These are phyloP conservation scores for Pythium apleroticum DNA, from an alignment of 352 stramenopile species.

Conservation along the genomic window DNA sequence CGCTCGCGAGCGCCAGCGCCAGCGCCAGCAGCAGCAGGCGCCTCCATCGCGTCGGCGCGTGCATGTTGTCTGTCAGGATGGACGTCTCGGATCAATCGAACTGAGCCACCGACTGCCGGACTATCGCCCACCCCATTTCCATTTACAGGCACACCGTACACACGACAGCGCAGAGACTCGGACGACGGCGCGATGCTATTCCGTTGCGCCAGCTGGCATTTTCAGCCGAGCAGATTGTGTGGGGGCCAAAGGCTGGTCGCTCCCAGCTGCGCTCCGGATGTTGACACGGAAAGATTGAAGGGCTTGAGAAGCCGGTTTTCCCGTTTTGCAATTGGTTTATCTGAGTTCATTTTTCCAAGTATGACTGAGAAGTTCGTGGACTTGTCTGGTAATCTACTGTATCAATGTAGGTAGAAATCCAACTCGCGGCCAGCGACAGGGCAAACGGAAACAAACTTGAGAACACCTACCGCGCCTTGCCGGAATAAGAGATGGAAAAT, in stretches of 20 bases:
- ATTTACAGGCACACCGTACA: background rate
- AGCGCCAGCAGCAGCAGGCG: conserved; percentile 7
- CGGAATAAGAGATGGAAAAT: background rate
- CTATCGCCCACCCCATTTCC: background rate
- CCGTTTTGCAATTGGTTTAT: too few species aligned
- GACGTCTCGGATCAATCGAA: background rate
- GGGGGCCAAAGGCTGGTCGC: background rate
- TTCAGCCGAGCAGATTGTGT: background rate
- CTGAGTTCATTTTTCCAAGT: background rate
- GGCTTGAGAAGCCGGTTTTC: background rate
- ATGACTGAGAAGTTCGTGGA: too few species aligned
- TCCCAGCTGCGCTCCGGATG: background rate
- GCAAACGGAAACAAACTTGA: background rate
- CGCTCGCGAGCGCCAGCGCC: conserved; percentile 8
- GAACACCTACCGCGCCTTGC: background rate
- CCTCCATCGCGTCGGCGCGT: conserved; percentile 3
- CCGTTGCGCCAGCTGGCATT: background rate
- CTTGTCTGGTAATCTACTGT: background rate
- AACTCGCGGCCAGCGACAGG: background rate
- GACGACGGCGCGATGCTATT: background rate
- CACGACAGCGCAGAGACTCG: too few species aligned
- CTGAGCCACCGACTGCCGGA: too few species aligned
- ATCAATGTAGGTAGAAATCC: background rate
- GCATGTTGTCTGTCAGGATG: conserved; percentile 2
- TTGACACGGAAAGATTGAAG: background rate